Evolutionary conservation across 73 alveolate genomes (phyloP), one percentile per base, ranked within the genome.

Genomic region (Paramecium octaurelia): DNA sequence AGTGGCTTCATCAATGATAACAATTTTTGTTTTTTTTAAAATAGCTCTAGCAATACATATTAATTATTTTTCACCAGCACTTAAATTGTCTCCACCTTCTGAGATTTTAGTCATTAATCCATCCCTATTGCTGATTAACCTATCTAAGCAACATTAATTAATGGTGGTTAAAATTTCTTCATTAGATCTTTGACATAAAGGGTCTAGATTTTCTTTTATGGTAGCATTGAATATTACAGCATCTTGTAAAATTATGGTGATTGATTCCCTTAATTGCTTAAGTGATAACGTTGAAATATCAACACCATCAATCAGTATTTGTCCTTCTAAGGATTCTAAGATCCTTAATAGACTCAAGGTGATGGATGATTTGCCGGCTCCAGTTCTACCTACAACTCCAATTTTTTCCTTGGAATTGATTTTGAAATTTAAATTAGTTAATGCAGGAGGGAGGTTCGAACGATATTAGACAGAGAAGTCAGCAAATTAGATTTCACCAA

Each of bases 331-430:
- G 20, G 98, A 97, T 92, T 97, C 99, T 71, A 97, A 88, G 35
- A 97, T 97, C 69, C 99, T 95, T 58, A 94, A 92, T 29, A 97
- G 85, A 24, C 99, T 92, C 46, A 97, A 90, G 80, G 98, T 86
- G 14, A 97, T 87, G 0, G 99, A 97, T 27, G 98, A 93, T 93
- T 97, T 11, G 89, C 99, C 99, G 21, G 98, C 97, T 8, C 99
- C 99, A 23, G 99, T 96, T 90, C 99, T 93, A 5, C 99, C 99
- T 12, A 96, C 98, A 14, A 97, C 96, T 21, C 99, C 99, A 4
- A 97, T 85, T 93, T 97, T 96, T 92, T 97, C 99, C n/a, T 97
- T 96, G 4, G 98, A 64, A 21, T 94, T 83, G 35, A 96, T 95
- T 27, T 88, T 21, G n/a, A 92, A 68, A 12, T 89, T 92, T 35